Evolutionary conservation across 1,139 yeast species (phyloP).

Genomic region (Hansenula lynferdii): DNA sequence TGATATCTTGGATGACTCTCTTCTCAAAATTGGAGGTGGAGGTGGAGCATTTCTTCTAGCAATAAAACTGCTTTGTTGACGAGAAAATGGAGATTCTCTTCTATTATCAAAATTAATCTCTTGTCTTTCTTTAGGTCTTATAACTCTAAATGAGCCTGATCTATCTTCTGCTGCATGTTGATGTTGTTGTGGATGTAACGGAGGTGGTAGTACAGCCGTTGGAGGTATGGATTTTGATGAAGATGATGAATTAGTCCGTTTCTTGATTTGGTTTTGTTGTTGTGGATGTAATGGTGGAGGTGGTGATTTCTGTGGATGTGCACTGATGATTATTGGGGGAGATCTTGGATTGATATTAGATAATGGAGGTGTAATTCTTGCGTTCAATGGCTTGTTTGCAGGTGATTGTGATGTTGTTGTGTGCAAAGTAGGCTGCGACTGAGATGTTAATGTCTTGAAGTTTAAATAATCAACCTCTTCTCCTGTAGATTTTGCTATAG

Average conservation of each 20-base stretch:
- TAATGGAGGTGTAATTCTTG: slow-evolving; percentile 8
- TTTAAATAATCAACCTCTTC: slow-evolving; percentile 59
- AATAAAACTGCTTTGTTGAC: slow-evolving; percentile 33
- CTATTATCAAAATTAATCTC: slow-evolving; percentile 83
- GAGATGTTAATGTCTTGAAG: slow-evolving; percentile 40
- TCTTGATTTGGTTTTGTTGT: too few species aligned
- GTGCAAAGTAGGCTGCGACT: not conserved
- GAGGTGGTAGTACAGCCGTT: too few species aligned
- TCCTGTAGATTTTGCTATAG: slow-evolving; percentile 19
- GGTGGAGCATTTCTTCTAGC: slow-evolving; percentile 78
- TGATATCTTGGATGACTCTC: slow-evolving; percentile 13
- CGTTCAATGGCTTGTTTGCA: not conserved
- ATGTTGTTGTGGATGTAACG: slow-evolving; percentile 13
- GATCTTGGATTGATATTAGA: slow-evolving; percentile 2
- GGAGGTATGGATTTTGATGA: too few species aligned
- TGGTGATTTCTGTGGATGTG: too few species aligned
- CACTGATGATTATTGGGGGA: not conserved
- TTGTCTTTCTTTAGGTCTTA: slow-evolving; percentile 53
- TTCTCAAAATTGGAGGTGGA: slow-evolving; percentile 39
- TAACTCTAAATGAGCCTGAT: slow-evolving; percentile 51
- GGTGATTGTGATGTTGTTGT: not conserved
- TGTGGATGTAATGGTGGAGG: slow-evolving; percentile 10
- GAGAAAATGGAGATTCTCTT: slow-evolving; percentile 65
- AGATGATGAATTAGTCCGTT: too few species aligned
- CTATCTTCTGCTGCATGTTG: slow-evolving; percentile 5